Conservation (phyloP, 352 stramenopile species). For the Phytophthora europaea region DNA sequence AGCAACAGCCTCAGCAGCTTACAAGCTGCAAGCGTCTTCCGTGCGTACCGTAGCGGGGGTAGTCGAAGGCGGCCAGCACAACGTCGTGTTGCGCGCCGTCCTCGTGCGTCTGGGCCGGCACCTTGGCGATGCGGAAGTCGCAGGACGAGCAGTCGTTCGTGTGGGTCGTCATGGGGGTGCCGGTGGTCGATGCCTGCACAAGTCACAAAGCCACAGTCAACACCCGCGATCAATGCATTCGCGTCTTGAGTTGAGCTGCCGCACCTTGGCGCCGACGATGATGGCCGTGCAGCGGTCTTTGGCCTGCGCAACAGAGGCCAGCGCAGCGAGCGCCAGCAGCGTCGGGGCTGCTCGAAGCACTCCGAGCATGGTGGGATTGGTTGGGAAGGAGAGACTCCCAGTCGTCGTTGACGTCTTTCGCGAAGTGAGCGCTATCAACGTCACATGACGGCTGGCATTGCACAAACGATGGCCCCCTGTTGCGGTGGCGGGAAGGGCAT, state of each 20-base stretch:
- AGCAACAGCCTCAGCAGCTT: not conserved
- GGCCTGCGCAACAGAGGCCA: conserved; percentile 21
- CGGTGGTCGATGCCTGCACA: conserved; percentile 65
- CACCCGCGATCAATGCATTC: not conserved
- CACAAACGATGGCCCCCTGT: not conserved
- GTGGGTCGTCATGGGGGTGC: conserved; percentile 84
- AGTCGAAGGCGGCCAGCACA: conserved; percentile 65
- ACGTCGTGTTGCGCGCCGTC: conserved; percentile 59
- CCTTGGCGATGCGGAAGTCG: conserved; percentile 86
- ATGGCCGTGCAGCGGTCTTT: conserved; percentile 85
- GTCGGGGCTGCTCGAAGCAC: not conserved
- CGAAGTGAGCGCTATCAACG: not conserved
- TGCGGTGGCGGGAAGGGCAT: not conserved
- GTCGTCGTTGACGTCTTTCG: conserved; percentile 1
- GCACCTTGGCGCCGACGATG: conserved; percentile 79
- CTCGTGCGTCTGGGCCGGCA: conserved; percentile 66
- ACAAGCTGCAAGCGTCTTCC: too few species aligned
- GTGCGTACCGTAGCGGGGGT: conserved; percentile 77
- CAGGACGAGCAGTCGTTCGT: conserved; percentile 87
- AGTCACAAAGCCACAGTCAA: conserved; percentile 1
- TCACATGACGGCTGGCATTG: not conserved
- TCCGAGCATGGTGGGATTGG: conserved; percentile 19
- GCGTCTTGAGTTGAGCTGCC: not conserved
- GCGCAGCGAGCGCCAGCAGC: conserved; percentile 33
- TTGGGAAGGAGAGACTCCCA: conserved; percentile 1